Conservation (phyloP, 192 early-diverging fungal genomes). For the Entomortierella beljakovae region DNA sequence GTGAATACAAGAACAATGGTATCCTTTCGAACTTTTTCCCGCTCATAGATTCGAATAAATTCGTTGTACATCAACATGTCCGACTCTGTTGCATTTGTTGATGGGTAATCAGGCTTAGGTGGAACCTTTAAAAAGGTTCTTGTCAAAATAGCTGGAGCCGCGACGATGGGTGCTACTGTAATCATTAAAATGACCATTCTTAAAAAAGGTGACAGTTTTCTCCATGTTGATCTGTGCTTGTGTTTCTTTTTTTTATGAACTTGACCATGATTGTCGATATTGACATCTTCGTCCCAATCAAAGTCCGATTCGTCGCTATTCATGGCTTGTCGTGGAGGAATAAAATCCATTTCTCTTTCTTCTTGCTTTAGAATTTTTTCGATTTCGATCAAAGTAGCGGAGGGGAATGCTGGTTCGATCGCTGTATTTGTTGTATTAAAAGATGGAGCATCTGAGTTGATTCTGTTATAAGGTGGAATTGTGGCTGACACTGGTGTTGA, state of each 20-base stretch:
- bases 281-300: conserved; percentile 52
- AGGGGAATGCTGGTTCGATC: conserved; percentile 3
- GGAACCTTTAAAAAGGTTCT: conserved; percentile 54
- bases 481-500: conserved; percentile 13
- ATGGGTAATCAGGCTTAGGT: conserved; percentile 38
- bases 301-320: conserved; percentile 49
- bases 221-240: conserved; percentile 55
- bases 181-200: conserved; percentile 67
- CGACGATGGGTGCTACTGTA: conserved; percentile 61
- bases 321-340: conserved; percentile 43
- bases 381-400: conserved; percentile 45
- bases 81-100: background rate
- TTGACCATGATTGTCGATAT: conserved; percentile 47
- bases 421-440: background rate
- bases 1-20: conserved; percentile 63
- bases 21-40: conserved; percentile 57
- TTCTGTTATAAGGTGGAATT: background rate
- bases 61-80: conserved; percentile 3
- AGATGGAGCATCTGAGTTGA: background rate
- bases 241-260: conserved; percentile 16
- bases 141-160: conserved; percentile 63
- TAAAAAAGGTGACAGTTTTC: conserved; percentile 63
- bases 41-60: background rate
- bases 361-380: conserved; percentile 52
- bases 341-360: conserved; percentile 31